Evolutionary conservation across 129 eudicot genomes (phyloP).

Genomic region (Escallonia herrerae): DNA sequence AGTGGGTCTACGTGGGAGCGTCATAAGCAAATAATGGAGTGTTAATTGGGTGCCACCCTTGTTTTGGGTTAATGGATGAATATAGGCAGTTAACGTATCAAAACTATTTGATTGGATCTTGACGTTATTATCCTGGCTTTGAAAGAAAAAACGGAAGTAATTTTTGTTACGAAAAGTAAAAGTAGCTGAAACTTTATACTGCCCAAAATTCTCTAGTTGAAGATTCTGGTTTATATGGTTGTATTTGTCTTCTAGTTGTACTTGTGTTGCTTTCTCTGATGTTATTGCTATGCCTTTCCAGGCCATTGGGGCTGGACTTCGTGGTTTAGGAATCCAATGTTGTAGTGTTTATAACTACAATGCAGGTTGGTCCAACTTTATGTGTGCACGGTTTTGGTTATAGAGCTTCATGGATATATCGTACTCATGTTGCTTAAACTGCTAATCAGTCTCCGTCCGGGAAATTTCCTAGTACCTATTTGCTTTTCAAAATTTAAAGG

Average conservation of each 20-base stretch:
- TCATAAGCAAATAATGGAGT: background rate
- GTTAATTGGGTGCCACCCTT: too few relatives aligned
- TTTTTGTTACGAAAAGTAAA: background rate
- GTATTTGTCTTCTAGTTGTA: constrained; percentile 20
- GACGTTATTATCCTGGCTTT: background rate
- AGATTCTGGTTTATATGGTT: constrained; percentile 17
- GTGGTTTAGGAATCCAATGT: constrained; percentile 13
- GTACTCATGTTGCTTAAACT: too few relatives aligned
- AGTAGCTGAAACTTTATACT: background rate
- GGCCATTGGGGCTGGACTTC: constrained; percentile 18
- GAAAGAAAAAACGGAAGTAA: background rate
- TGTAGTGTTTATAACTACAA: background rate
- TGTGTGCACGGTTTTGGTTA: too few relatives aligned
- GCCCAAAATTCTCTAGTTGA: too few relatives aligned
- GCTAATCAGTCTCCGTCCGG: too few relatives aligned
- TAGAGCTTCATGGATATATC: too few relatives aligned
- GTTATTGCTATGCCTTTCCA: constrained; percentile 14
- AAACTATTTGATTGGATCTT: too few relatives aligned
- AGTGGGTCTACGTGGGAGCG: too few relatives aligned
- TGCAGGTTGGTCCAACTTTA: too few relatives aligned
- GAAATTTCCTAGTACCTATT: too few relatives aligned
- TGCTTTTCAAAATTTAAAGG: too few relatives aligned
- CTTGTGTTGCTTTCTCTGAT: constrained; percentile 15
- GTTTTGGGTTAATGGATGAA: background rate
- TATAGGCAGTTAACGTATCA: background rate